Evolutionary conservation across 177 flowering plant genomes (phyloP).

Genomic region (Tripterygium wilfordii): DNA sequence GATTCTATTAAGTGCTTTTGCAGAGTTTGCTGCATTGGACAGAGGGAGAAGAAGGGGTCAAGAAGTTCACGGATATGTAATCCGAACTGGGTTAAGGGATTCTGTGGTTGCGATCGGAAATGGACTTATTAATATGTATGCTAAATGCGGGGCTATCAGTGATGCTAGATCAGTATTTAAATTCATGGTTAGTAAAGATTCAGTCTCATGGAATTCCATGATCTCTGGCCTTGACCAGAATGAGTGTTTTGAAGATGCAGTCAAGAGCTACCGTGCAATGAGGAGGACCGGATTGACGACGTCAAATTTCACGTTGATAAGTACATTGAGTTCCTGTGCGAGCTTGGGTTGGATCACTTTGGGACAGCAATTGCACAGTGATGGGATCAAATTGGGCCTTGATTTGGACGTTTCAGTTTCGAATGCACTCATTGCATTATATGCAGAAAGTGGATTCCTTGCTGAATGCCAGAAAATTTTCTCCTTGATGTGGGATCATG

Average conservation of each 20-base stretch:
- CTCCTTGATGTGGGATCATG: constrained; percentile 51
- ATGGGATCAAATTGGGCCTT: constrained; percentile 71
- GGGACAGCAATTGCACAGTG: constrained; percentile 66
- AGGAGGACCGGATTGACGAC: constrained; percentile 45
- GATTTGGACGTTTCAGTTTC: constrained; percentile 77
- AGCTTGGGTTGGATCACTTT: constrained; percentile 45
- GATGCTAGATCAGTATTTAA: constrained; percentile 50
- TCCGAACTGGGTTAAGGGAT: constrained; percentile 41
- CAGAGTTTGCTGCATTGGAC: constrained; percentile 39
- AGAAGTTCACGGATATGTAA: constrained; percentile 67
- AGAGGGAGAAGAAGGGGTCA: constrained; percentile 63
- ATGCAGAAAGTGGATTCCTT: constrained; percentile 51
- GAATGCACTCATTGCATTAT: constrained; percentile 74
- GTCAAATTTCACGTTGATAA: constrained; percentile 69
- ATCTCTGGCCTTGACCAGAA: constrained; percentile 85
- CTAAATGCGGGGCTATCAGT: constrained; percentile 59
- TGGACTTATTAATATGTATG: constrained; percentile 79
- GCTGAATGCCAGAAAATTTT: constrained; percentile 52
- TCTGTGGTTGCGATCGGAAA: constrained; percentile 52
- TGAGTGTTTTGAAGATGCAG: constrained; percentile 55
- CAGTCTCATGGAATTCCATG: constrained; percentile 80
- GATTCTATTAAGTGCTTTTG: constrained; percentile 64
- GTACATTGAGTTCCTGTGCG: constrained; percentile 82
- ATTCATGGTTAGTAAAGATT: constrained; percentile 56
- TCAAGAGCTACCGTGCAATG: constrained; percentile 44